phyloP scores from a whole-genome alignment of 805 yeast species.

The Huiozyma sinensis region DNA sequence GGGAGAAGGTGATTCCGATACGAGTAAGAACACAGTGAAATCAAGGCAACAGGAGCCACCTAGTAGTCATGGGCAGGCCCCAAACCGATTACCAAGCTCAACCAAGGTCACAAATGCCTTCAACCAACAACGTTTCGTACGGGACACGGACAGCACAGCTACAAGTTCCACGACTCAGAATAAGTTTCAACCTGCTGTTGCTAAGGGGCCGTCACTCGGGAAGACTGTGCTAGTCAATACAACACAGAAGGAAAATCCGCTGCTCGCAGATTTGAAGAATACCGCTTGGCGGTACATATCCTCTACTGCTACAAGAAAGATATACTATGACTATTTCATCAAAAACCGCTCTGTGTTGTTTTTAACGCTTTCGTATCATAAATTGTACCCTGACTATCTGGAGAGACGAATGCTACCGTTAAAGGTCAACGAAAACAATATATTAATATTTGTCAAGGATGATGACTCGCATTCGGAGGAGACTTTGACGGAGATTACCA shows the following conservation, averaged over 20 bases:
- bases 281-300: conserved; percentile 42
- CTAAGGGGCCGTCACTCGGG: conserved; percentile 2
- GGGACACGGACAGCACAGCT: conserved; percentile 1
- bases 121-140: conserved; percentile 10
- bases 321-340: conserved; percentile 54
- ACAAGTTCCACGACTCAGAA: conserved; percentile 4
- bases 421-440: conserved; percentile 35
- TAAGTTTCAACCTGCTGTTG: not conserved
- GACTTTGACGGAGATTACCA: conserved; percentile 31
- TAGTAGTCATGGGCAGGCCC: not conserved
- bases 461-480: conserved; percentile 52
- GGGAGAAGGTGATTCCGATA: conserved; percentile 5
- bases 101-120: conserved; percentile 11
- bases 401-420: conserved; percentile 41
- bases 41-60: not conserved
- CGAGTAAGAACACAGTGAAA: not conserved
- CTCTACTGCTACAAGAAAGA: conserved; percentile 29
- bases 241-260: conserved; percentile 65
- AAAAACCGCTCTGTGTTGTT: conserved; percentile 48
- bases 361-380: conserved; percentile 61
- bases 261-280: conserved; percentile 43
- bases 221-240: conserved; percentile 45
- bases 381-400: conserved; percentile 66
- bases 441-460: conserved; percentile 39
- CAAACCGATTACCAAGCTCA: not conserved